Base-by-base conservation (phyloP, 192 early-diverging fungal genomes). In the Umbelopsis isabellina region DNA sequence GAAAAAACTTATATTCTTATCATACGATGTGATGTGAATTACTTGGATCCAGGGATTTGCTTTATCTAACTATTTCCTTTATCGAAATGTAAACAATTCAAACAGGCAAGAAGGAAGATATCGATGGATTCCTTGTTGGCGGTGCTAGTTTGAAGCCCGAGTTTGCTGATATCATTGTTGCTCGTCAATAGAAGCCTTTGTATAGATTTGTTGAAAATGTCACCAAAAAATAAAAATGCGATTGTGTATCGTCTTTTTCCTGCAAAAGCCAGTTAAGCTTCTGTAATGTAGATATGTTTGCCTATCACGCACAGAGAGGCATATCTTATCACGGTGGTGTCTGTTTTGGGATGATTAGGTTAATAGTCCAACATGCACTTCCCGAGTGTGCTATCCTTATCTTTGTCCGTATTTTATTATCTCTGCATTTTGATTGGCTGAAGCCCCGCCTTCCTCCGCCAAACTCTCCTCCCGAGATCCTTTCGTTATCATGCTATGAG, bases 51-150 rank as follows among this genome's bases (percentile, higher is more conserved):
- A 41, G 37, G 37, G 37, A 41, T 41, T 41, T 41, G 5, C 37
- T 6, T 41, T 41, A 41, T 41, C 37, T 41, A 41, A 41, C 37
- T 41, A 41, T 41, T 41, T 41, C 37, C 37, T 41, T 41, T 41
- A 41, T 41, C 37, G 37, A 41, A 41, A 41, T 41, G 37, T 41
- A 41, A 41, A 41, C 37, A 41, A 41, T 10, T 9, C 6, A 41
- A 9, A 41, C 37, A 41, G 37, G 68, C 66, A 83, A 85, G 84
- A 83, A 97, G 89, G 78, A 88, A 33, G 96, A 99, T 79, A 91
- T 99, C 70, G 97, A 99, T 77, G 98, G 98, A 68, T 99, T 99
- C 94, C 86, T 99, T 53, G 97, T 99, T 65, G 98, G 98, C 79
- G 98, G 98, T 76, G 98, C 98, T 67, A 95, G 91, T 35, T 89